Evolutionary conservation across 108 stramenopile genomes (phyloP).

Genomic region (Conticribra weissflogii): DNA sequence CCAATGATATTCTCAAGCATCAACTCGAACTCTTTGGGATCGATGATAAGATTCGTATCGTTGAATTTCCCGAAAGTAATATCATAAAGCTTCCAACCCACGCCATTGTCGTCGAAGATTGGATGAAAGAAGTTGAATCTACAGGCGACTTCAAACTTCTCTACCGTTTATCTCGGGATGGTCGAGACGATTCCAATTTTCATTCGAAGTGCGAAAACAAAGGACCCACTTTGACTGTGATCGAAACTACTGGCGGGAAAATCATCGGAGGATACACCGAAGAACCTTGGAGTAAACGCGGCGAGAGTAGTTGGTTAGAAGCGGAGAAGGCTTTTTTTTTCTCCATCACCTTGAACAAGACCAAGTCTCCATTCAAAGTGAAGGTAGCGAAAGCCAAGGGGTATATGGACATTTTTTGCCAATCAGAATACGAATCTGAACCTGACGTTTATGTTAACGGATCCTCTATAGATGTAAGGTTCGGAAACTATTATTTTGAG

Average conservation of each 20-base stretch:
- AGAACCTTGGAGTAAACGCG: slow-evolving; percentile 1
- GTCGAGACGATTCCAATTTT: not conserved
- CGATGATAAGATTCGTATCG: not conserved
- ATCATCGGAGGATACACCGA: slow-evolving; percentile 13
- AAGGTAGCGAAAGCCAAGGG: too few relatives aligned
- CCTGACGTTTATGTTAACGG: slow-evolving; percentile 15
- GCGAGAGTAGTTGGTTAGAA: too few relatives aligned
- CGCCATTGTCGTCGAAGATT: not conserved
- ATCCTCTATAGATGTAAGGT: not conserved
- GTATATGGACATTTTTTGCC: too few relatives aligned
- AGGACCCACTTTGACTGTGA: slow-evolving; percentile 7
- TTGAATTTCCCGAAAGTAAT: slow-evolving; percentile 8
- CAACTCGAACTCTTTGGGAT: slow-evolving; percentile 31
- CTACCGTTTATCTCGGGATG: slow-evolving; percentile 20
- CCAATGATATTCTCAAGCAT: slow-evolving; percentile 13
- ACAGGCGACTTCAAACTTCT: slow-evolving; percentile 11
- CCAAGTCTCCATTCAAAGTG: too few relatives aligned
- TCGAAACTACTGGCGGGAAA: slow-evolving; percentile 11
- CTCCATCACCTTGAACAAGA: too few relatives aligned
- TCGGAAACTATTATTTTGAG: slow-evolving; percentile 11
- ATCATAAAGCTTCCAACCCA: slow-evolving; percentile 3
- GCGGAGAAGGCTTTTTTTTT: too few relatives aligned
- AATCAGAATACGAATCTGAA: too few relatives aligned
- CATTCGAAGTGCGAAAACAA: not conserved
- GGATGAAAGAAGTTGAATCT: slow-evolving; percentile 13